Conservation (phyloP, 495 filamentous ascomycete genomes). For the Trichoderma asperelloides region DNA sequence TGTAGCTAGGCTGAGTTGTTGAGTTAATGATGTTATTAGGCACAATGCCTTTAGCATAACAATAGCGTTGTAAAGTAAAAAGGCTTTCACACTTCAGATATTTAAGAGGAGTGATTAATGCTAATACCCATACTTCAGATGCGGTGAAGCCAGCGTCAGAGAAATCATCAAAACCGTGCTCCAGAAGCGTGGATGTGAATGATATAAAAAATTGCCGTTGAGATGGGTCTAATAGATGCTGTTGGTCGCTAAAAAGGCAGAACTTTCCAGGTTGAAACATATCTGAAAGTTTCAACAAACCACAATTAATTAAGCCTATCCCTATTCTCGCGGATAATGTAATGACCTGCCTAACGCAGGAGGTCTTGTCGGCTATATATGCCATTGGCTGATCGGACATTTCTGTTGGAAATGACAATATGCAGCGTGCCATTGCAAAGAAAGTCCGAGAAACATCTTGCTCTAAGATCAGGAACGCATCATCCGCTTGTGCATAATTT, state of each 20-base stretch:
- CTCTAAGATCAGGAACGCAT: slow-evolving; percentile 35
- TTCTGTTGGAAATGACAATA: slow-evolving; percentile 13
- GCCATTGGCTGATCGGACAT: not conserved
- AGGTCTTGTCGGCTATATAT: slow-evolving; percentile 15
- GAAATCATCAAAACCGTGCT: slow-evolving; percentile 25
- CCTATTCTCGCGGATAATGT: slow-evolving; percentile 28
- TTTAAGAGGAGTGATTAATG: slow-evolving; percentile 29
- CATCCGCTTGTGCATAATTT: slow-evolving; percentile 29
- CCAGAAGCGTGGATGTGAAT: slow-evolving; percentile 31
- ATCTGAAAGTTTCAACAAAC: slow-evolving; percentile 28
- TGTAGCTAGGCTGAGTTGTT: slow-evolving; percentile 27
- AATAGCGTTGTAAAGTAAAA: slow-evolving; percentile 29
- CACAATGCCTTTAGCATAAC: slow-evolving; percentile 21
- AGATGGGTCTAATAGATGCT: slow-evolving; percentile 19
- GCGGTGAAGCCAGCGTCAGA: slow-evolving; percentile 14
- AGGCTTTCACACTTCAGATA: slow-evolving; percentile 33
- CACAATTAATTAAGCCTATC: slow-evolving; percentile 30
- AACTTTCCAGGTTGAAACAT: slow-evolving; percentile 32
- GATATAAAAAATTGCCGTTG: slow-evolving; percentile 30
- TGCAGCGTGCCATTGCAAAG: slow-evolving; percentile 32
- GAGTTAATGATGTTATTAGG: slow-evolving; percentile 13
- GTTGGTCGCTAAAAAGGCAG: slow-evolving; percentile 26
- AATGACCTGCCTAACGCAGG: slow-evolving; percentile 31
- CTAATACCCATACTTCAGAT: slow-evolving; percentile 29
- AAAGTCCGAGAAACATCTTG: slow-evolving; percentile 29